A percentile compares a stretch with the other conserved stretches of the same genome.
phyloP scores from a whole-genome alignment of 805 yeast genomes.

The Pichia heedii region DNA sequence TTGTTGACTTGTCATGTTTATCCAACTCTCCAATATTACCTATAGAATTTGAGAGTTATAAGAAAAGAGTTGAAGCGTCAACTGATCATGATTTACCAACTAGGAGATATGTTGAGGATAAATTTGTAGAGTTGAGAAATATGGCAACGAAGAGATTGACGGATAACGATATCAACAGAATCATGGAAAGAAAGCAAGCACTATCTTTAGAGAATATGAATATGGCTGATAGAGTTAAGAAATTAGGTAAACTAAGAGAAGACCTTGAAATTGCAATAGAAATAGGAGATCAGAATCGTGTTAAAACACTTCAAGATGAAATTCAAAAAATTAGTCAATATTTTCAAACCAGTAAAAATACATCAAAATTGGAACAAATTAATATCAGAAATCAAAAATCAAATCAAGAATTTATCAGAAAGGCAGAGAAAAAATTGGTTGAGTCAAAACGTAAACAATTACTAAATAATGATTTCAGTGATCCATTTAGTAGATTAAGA shows the following conservation, averaged over 20 bases:
- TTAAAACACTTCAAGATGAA: constrained; percentile 39
- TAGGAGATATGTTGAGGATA: constrained; percentile 52
- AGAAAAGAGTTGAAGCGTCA: constrained; percentile 49
- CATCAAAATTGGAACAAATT: constrained; percentile 54
- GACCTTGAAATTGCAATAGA: constrained; percentile 69
- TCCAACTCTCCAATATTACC: constrained; percentile 67
- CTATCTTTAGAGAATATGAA: constrained; percentile 44
- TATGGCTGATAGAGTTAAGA: constrained; percentile 69
- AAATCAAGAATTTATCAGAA: constrained; percentile 67
- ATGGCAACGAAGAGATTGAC: constrained; percentile 63
- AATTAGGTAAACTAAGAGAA: constrained; percentile 62
- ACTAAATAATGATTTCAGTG: constrained; percentile 35
- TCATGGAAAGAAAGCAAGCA: constrained; percentile 63
- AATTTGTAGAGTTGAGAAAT: constrained; percentile 49
- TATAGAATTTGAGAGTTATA: constrained; percentile 68
- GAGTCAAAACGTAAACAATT: constrained; percentile 40
- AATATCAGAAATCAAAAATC: constrained; percentile 79
- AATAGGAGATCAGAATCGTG: constrained; percentile 36
- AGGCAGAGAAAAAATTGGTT: constrained; percentile 64
- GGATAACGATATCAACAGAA: constrained; percentile 64
- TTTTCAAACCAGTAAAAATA: constrained; percentile 27
- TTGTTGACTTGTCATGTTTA: constrained; percentile 68
- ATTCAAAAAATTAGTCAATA: constrained; percentile 31
- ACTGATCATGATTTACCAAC: constrained; percentile 47
- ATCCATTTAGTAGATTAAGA: constrained; percentile 86